Conservation (phyloP, 208 protist genomes). For the Blastocrithidia nonstop region DNA sequence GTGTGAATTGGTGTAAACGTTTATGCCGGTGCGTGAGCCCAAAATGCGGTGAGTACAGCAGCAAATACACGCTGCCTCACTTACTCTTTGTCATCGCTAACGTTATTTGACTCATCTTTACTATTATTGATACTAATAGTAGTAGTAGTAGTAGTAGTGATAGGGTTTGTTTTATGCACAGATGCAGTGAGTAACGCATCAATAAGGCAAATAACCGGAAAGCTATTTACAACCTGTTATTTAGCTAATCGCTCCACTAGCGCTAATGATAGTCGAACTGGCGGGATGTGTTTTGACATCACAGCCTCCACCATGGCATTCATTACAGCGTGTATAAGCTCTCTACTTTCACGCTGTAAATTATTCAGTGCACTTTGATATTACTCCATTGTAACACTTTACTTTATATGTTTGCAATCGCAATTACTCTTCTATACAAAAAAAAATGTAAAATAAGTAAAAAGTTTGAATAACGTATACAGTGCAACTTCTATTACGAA, state of each 20-base stretch:
- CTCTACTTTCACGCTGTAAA: conserved; percentile 49
- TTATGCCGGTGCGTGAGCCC: too few relatives aligned
- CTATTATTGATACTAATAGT: too few relatives aligned
- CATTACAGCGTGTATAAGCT: conserved; percentile 29
- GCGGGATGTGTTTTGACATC: conserved; percentile 11
- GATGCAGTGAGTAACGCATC: conserved; percentile 23
- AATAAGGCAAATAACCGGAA: conserved; percentile 54
- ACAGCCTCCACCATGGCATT: conserved; percentile 13
- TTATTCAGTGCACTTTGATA: conserved; percentile 23
- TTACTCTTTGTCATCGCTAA: too few relatives aligned
- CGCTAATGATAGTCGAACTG: conserved; percentile 32
- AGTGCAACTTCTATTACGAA: too few relatives aligned
- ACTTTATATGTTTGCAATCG: conserved; percentile 1
- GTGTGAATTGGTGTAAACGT: too few relatives aligned
- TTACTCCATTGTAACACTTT: conserved; percentile 25
- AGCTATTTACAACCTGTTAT: conserved; percentile 21
- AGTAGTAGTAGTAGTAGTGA: too few relatives aligned
- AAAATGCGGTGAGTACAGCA: too few relatives aligned
- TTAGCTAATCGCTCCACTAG: conserved; percentile 47
- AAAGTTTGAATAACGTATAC: too few relatives aligned
- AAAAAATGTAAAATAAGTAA: conserved; percentile 1
- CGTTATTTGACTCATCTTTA: too few relatives aligned
- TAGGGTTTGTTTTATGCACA: too few relatives aligned
- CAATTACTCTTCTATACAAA: neutral
- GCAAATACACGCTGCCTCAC: too few relatives aligned